Evolutionary conservation across 345 rosid species (phyloP).

Genomic region (Populus nigra): DNA sequence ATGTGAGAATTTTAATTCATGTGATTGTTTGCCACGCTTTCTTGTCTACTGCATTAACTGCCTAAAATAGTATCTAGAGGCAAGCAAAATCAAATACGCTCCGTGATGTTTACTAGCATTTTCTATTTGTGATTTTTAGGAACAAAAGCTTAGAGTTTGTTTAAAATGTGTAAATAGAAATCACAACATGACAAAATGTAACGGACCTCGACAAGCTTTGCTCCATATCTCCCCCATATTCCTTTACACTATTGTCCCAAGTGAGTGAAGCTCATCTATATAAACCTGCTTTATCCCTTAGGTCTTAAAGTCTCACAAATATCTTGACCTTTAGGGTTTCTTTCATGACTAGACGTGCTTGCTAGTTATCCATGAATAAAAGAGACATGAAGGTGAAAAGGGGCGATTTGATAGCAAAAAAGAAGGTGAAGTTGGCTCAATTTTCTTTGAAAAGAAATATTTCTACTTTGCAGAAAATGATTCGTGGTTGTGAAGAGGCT

Average conservation of each 20-base stretch:
- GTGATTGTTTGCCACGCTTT: background rate
- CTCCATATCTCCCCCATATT: constrained; percentile 14
- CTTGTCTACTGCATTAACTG: background rate
- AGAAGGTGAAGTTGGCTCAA: constrained; percentile 25
- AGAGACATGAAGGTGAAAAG: constrained; percentile 17
- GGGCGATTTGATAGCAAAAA: constrained; percentile 23
- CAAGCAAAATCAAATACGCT: background rate
- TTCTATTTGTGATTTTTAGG: background rate
- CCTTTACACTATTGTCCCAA: background rate
- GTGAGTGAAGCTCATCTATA: background rate
- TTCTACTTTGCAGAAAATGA: constrained; percentile 30
- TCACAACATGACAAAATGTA: background rate
- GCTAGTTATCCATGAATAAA: constrained; percentile 15
- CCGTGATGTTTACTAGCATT: background rate
- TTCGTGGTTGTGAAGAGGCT: constrained; percentile 46
- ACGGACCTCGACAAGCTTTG: constrained; percentile 5
- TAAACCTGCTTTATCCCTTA: background rate
- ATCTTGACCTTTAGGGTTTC: background rate
- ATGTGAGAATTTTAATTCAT: background rate
- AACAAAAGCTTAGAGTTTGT: background rate
- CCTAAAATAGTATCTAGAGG: background rate
- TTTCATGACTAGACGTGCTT: background rate
- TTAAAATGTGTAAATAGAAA: no score
- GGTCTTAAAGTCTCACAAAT: background rate
- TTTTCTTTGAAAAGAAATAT: constrained; percentile 35